Evolutionary conservation across 1,284 basidiomycete species (phyloP), one percentile per base, ranked within the genome.

Genomic region (Microbotryum silenes-acaulis): DNA sequence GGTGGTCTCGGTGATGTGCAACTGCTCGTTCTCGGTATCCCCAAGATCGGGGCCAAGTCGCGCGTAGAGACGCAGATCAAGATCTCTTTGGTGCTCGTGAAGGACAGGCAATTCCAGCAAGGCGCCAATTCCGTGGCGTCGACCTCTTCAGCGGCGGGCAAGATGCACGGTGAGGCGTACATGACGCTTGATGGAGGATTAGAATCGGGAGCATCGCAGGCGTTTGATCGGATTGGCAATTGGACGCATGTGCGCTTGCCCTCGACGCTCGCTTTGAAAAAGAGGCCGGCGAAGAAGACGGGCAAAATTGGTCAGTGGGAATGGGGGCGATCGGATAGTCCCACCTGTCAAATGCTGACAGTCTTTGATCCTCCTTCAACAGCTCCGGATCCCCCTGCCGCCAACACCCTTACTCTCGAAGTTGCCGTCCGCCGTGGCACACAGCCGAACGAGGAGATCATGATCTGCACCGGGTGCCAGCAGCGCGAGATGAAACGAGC

Each of bases 41-140:
- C 91, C 10, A 82, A 85, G 68, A 78, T 79, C 47, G 91, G 91
- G 29, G 87, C 91, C n/a, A 93, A 94, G 77, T 91, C 89, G 55
- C 83, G 91, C 27, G 91, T 96, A 25, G 92, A 96, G 75, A 96
- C 91, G 1, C 91, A 92, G 78, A 85, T 92, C 56, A 83, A 89
- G 72, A 82, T 91, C 46, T 83, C 84, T 12, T 79, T 91, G 54
- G 85, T 88, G 71, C 79, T 91, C 54, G 85, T 86, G 29, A 59
- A 51, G 51, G 57, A 25, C 25, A 23, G 12, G 31, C 51, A 18
- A 21, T 23, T 45, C 10, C 21, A n/a, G 10, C 20, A 56, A 18
- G 27, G 54, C 16, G 37, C 16, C 37, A 42, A 42, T 18, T 4
- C 37, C 16, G n/a, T 23, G 14, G 51, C 51, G 14, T 27, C 44